Base-by-base conservation (phyloP, 2,329 filamentous ascomycete species). In the Pseudogymnoascus sp. region DNA sequence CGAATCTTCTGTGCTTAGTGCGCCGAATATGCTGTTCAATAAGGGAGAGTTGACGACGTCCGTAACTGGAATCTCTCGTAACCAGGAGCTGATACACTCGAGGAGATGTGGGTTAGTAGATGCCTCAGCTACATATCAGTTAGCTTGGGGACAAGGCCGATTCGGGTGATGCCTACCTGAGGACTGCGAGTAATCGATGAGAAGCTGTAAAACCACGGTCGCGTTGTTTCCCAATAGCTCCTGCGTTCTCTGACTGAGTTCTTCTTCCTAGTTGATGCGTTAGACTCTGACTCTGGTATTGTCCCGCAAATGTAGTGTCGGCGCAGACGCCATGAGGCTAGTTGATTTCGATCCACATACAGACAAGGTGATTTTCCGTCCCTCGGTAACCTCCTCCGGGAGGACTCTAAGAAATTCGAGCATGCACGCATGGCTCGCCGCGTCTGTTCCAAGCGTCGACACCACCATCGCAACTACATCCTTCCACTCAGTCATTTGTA, bases 351-450 rank as follows among this genome's bases (percentile, higher is more conserved):
- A 79, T 88, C 86, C 83, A 93, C 91, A 80, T 94, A 96, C 92
- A 85, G 91, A 92, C 78, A 99, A 83, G 82, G 91, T 96, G 82
- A 99, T 97, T 80, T 97, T 99, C 78, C 94, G 91, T 78, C 94
- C 94, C 82, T 99, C 93, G 69, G 90, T 97, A 72, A 99, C 94
- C 82, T 99, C 94, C 81, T 99, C 94, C 61, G 94, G 94, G 67
- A 99, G 86, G 70, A 99, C 92, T 75, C 91, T 91, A 67, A 99
- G 82, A 75, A 99, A 99, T 75, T 99, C 94, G 71, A 99, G 81
- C 70, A 97, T 89, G 74, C 89, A 94, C 66, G 91, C 85, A 69
- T 94, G 85, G 73, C 88, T 91, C 71, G 87, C 85, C 63, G 88
- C 84, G 70, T 89, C 88, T 72, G 83, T 84, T 66, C 89, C 88